phyloP scores from a whole-genome alignment of 371 early-diverging fungal genomes.

The Mortierella sp. region DNA sequence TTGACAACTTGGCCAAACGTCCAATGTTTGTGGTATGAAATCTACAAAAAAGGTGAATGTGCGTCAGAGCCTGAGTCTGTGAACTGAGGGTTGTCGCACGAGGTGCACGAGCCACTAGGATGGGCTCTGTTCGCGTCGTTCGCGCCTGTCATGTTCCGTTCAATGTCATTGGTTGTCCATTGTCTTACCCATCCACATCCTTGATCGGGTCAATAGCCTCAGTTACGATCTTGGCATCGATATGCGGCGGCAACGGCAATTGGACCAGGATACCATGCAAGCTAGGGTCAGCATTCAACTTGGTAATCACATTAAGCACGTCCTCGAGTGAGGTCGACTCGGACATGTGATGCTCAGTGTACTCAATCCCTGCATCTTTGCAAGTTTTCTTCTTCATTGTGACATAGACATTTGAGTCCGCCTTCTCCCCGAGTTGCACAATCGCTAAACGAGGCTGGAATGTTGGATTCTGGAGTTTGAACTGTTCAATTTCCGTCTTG shows the following conservation, averaged over 20 bases:
- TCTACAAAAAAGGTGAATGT: conserved; percentile 47
- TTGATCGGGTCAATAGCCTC: conserved; percentile 87
- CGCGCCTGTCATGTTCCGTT: background rate
- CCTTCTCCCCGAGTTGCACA: conserved; percentile 91
- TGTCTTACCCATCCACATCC: conserved; percentile 92
- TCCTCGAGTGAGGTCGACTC: conserved; percentile 26
- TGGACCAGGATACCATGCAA: conserved; percentile 96
- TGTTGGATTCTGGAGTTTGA: conserved; percentile 64
- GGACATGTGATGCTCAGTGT: conserved; percentile 34
- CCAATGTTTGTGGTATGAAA: conserved; percentile 94
- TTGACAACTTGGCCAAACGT: conserved; percentile 81
- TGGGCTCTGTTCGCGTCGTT: background rate
- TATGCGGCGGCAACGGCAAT: conserved; percentile 90
- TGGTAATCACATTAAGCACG: conserved; percentile 65
- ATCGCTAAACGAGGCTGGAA: conserved; percentile 88
- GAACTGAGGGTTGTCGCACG: too few relatives aligned
- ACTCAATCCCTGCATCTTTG: conserved; percentile 60
- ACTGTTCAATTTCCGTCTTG: conserved; percentile 69
- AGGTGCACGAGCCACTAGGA: too few relatives aligned
- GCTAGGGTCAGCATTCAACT: conserved; percentile 78
- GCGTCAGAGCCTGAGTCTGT: too few relatives aligned
- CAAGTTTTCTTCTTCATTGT: conserved; percentile 91
- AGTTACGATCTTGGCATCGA: conserved; percentile 80
- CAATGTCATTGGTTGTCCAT: background rate
- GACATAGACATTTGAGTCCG: conserved; percentile 93